phyloP scores from a whole-genome alignment of 805 yeast species.

The Sugiyamaella smithiae region DNA sequence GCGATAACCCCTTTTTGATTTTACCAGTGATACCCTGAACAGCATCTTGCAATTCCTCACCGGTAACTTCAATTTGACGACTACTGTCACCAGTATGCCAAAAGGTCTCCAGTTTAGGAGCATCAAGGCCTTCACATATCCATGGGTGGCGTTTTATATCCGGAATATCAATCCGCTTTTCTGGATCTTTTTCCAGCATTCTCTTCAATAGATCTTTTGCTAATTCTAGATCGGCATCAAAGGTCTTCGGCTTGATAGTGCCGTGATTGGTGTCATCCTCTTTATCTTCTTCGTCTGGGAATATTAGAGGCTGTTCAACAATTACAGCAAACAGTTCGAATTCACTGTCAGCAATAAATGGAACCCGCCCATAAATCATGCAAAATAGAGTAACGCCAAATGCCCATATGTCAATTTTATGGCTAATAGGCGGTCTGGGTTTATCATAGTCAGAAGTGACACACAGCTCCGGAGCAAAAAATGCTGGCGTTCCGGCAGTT shows the following conservation, averaged over 20 bases:
- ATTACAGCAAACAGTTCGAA: constrained; percentile 83
- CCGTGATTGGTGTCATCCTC: constrained; percentile 13
- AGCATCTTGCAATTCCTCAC: constrained; percentile 70
- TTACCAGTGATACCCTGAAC: constrained; percentile 77
- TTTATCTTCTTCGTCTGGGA: constrained; percentile 46
- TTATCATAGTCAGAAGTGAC: constrained; percentile 24
- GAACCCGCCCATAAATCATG: constrained; percentile 80
- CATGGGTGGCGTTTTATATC: constrained; percentile 81
- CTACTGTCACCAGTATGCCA: constrained; percentile 30
- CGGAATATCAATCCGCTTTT: constrained; percentile 60
- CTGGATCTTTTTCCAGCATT: constrained; percentile 69
- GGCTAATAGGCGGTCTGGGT: constrained; percentile 48
- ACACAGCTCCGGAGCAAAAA: constrained; percentile 79
- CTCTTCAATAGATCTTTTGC: constrained; percentile 55
- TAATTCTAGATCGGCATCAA: constrained; percentile 28
- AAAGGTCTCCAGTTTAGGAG: constrained; percentile 31
- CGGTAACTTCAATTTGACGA: constrained; percentile 55
- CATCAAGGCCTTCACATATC: constrained; percentile 43
- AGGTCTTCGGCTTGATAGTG: constrained; percentile 5
- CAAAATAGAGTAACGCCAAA: constrained; percentile 90
- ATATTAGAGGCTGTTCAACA: constrained; percentile 54
- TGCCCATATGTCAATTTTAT: constrained; percentile 97
- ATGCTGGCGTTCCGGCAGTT: constrained; percentile 97
- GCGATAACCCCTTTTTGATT: constrained; percentile 50
- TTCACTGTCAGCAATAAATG: constrained; percentile 84